Percentiles rank a stretch among this genome's conserved stretches.
Evolutionary conservation across 2,329 filamentous ascomycete genomes (phyloP).

Genomic region (Colletotrichum viniferum): DNA sequence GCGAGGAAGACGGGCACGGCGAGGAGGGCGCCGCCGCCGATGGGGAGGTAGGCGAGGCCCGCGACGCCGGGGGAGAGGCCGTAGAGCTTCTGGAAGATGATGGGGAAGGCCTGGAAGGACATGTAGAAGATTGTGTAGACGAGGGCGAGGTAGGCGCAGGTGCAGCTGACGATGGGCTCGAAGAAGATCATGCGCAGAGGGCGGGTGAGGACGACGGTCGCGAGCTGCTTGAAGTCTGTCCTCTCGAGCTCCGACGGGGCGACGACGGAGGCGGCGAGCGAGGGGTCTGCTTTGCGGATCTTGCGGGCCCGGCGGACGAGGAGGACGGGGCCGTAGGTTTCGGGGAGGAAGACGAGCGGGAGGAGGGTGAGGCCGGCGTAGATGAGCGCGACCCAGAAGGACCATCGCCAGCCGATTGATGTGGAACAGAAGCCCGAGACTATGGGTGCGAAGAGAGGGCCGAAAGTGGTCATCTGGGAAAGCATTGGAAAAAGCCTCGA

Average conservation of each 20-base stretch:
- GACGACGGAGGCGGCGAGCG: conserved; percentile 48
- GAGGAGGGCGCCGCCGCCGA: conserved; percentile 66
- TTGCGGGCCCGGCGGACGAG: conserved; percentile 60
- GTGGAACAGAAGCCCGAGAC: conserved; percentile 65
- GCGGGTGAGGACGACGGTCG: conserved; percentile 72
- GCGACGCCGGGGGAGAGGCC: conserved; percentile 66
- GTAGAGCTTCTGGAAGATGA: conserved; percentile 71
- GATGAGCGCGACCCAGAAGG: conserved; percentile 73
- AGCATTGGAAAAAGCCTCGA: accelerated
- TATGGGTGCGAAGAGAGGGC: conserved; percentile 70
- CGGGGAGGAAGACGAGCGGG: conserved; percentile 67
- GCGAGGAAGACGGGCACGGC: conserved; percentile 65
- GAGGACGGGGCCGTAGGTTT: conserved; percentile 66
- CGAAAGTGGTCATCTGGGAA: conserved; percentile 63
- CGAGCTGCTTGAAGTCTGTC: conserved; percentile 59
- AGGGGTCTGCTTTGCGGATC: conserved; percentile 60
- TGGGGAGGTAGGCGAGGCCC: conserved; percentile 72
- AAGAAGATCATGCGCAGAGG: conserved; percentile 74
- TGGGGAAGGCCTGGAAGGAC: conserved; percentile 77
- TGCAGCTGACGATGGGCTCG: conserved; percentile 75
- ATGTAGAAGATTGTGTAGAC: conserved; percentile 72
- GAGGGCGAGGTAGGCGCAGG: conserved; percentile 73
- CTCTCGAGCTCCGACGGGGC: conserved; percentile 69
- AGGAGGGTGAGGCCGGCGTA: conserved; percentile 67
- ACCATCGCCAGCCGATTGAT: conserved; percentile 70